Evolutionary conservation across 1,139 yeast genomes (phyloP), one percentile per base, ranked within the genome.

Genomic region (Diutina ranongensis): DNA sequence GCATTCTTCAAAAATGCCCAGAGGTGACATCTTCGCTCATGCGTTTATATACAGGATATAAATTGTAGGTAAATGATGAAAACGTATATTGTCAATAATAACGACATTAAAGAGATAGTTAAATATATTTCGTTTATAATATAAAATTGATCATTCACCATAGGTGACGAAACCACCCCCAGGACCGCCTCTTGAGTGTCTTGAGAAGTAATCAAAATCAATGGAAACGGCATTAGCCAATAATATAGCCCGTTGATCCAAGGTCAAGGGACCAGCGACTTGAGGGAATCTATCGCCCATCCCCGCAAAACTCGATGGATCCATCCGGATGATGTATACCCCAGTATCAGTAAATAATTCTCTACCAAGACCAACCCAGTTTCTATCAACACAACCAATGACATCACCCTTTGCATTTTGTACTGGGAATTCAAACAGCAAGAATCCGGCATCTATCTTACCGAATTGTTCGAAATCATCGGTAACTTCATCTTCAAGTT

Each of bases 291-390:
- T 47, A 38, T 61, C 61, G 15, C 70, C 74, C 56, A 69, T 58
- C 1, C 76, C 79, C 16, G 65, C 72, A 55, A 79, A 76, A 52
- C 81, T 68, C 12, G 72, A 68, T 1, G 89, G 83, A 55, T 86
- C 95, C 85, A 87, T 83, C 49, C 95, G 66, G 33, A 92, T 65
- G 12, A 88, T 77, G 60, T 92, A 92, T 2, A 87, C 89, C 51
- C 97, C 97, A 0, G 96, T 84, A 61, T 92, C 97, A 0, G 97
- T 89, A 58, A 89, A 83, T 56, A 89, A 64, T 59, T 92, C 98
- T 55, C 97, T 74, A 2, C 94, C 95, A 35, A 92, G 64, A 0
- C 98, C 98, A 3, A 85, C 95, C 94, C 96, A 92, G 61, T 88
- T 87, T 55, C 97, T 74, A 59, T 87, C 94, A 1, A 92, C 89